Conservation (phyloP, 257 asterid species). For the Rubia yunnanensis region DNA sequence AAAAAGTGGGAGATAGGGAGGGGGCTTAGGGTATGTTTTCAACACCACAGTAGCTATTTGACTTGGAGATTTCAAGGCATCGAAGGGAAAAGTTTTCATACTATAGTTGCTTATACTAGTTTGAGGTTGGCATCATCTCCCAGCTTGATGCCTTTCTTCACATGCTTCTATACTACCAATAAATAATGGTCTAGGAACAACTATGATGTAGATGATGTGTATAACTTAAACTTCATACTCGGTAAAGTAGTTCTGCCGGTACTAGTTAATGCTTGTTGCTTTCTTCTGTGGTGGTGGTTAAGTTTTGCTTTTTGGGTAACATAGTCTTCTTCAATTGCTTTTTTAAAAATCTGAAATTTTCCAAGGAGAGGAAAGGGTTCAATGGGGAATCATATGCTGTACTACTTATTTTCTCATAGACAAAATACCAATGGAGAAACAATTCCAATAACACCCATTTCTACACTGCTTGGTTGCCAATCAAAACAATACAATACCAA, state of each 20-base stretch:
- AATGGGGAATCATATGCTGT: not conserved
- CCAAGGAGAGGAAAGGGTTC: not conserved
- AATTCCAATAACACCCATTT: not conserved
- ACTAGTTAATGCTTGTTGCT: not conserved
- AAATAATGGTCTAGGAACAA: constrained; percentile 9
- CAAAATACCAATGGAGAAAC: not conserved
- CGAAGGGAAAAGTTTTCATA: not conserved
- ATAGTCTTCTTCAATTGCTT: too few relatives aligned
- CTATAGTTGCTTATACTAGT: not conserved
- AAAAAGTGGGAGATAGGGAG: not conserved
- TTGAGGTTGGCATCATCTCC: not conserved
- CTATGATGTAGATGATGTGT: constrained; percentile 1
- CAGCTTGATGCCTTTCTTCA: constrained; percentile 5
- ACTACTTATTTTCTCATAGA: not conserved
- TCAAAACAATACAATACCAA: constrained; percentile 5
- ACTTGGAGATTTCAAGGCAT: constrained; percentile 3
- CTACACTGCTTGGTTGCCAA: constrained; percentile 22
- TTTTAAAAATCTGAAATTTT: too few relatives aligned
- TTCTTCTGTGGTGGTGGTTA: not conserved
- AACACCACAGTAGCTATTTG: not conserved
- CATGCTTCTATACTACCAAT: constrained; percentile 11
- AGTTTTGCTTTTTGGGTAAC: not conserved
- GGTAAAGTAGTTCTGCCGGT: not conserved
- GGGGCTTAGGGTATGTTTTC: too few relatives aligned
- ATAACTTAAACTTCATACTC: not conserved